Evolutionary conservation across 495 filamentous ascomycete genomes (phyloP).

Genomic region (Aspergillus kassunensis): DNA sequence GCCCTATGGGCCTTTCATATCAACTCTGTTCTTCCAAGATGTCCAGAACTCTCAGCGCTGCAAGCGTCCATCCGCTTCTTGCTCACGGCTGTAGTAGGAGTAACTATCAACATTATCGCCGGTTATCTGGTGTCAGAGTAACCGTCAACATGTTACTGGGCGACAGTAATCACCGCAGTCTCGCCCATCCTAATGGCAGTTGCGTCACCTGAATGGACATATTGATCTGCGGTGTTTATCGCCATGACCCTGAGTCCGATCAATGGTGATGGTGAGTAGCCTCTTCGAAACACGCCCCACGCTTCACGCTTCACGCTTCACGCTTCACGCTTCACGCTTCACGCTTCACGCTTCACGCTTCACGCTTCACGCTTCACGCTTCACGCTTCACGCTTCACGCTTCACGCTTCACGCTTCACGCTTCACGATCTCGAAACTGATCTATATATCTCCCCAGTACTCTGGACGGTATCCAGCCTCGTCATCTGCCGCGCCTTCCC

Average conservation of each 20-base stretch:
- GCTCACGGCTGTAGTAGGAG: not conserved
- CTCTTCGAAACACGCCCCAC: not conserved
- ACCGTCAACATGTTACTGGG: not conserved
- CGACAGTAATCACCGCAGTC: not conserved
- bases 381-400: too few relatives aligned
- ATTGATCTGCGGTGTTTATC: constrained; percentile 24
- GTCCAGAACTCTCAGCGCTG: too few relatives aligned
- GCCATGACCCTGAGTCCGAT: constrained; percentile 29
- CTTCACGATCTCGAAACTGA: not conserved
- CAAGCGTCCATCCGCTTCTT: not conserved
- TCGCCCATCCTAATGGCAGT: constrained; percentile 30
- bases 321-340: too few relatives aligned
- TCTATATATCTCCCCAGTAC: not conserved
- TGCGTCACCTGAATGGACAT: constrained; percentile 16
- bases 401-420: too few relatives aligned
- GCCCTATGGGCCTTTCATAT: too few relatives aligned
- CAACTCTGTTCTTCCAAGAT: too few relatives aligned
- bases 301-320: too few relatives aligned
- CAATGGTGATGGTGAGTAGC: constrained; percentile 33
- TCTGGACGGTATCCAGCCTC: constrained; percentile 52
- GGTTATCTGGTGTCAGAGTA: not conserved
- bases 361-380: too few relatives aligned
- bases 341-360: too few relatives aligned
- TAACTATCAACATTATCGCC: not conserved
- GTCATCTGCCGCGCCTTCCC: constrained; percentile 44